Conservation (phyloP, 2,329 filamentous ascomycete genomes). For the Camillea tinctor region DNA sequence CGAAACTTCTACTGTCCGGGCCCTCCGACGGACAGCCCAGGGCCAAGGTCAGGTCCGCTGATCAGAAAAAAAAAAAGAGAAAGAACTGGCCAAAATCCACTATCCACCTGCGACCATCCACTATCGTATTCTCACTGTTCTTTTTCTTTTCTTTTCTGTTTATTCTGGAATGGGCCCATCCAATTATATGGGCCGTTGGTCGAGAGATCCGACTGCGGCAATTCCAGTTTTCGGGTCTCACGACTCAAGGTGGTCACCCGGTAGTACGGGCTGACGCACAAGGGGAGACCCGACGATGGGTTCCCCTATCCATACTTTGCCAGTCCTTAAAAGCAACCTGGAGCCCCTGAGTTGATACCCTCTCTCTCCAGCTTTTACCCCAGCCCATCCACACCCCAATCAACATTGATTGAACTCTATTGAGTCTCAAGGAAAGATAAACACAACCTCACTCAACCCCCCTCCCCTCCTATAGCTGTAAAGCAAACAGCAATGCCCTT, state of each 20-base stretch:
- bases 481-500: constrained; percentile 25
- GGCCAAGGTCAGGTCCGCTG: neutral
- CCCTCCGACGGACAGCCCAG: neutral
- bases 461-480: neutral
- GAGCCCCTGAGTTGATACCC: neutral
- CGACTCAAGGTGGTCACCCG: neutral
- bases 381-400: neutral
- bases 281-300: neutral
- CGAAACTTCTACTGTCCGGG: neutral
- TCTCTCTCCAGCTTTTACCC: neutral
- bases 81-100: too few relatives aligned
- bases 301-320: neutral
- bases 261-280: neutral
- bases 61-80: neutral
- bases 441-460: constrained; percentile 1
- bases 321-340: neutral
- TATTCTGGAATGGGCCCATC: neutral
- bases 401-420: neutral
- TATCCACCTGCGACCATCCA: neutral
- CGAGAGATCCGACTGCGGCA: neutral
- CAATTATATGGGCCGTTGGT: neutral
- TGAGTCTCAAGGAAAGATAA: constrained; percentile 3
- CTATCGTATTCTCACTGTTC: neutral
- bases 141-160: neutral
- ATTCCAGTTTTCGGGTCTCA: neutral